Evolutionary conservation across 306 rosid species (phyloP).

Genomic region (Castanea crenata): DNA sequence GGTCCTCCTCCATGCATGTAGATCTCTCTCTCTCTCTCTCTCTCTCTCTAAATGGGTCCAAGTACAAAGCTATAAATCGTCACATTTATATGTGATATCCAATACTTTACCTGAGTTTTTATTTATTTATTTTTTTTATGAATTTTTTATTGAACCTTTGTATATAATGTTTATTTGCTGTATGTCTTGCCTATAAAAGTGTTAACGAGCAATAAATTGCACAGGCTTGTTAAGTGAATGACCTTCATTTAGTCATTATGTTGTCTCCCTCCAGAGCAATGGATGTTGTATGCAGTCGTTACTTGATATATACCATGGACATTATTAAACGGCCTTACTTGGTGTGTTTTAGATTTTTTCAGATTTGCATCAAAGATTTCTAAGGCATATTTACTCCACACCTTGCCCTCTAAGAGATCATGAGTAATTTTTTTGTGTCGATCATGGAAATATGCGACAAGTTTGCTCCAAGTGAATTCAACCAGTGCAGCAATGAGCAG

Average conservation of each 20-base stretch:
- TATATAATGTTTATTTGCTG: not conserved
- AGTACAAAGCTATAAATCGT: not conserved
- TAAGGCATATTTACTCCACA: too few relatives aligned
- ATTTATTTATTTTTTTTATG: too few relatives aligned
- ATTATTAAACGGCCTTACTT: too few relatives aligned
- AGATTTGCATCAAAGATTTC: too few relatives aligned
- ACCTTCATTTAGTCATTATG: not conserved
- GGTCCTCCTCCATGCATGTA: constrained; percentile 99
- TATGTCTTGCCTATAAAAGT: not conserved
- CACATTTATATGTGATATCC: not conserved
- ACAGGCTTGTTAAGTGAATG: not conserved
- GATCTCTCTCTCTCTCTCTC: not conserved
- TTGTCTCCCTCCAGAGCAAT: not conserved
- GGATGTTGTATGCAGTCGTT: too few relatives aligned
- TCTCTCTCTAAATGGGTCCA: not conserved
- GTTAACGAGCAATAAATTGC: not conserved
- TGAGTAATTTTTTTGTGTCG: too few relatives aligned
- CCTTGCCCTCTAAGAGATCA: too few relatives aligned
- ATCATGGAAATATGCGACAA: too few relatives aligned
- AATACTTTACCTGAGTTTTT: not conserved
- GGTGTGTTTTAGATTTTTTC: too few relatives aligned
- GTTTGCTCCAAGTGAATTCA: too few relatives aligned
- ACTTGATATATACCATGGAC: too few relatives aligned
- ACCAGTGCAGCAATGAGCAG: too few relatives aligned
- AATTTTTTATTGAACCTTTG: not conserved